Conservation (phyloP, 768 basidiomycete genomes). For the Tricholoma hemisulphureum region DNA sequence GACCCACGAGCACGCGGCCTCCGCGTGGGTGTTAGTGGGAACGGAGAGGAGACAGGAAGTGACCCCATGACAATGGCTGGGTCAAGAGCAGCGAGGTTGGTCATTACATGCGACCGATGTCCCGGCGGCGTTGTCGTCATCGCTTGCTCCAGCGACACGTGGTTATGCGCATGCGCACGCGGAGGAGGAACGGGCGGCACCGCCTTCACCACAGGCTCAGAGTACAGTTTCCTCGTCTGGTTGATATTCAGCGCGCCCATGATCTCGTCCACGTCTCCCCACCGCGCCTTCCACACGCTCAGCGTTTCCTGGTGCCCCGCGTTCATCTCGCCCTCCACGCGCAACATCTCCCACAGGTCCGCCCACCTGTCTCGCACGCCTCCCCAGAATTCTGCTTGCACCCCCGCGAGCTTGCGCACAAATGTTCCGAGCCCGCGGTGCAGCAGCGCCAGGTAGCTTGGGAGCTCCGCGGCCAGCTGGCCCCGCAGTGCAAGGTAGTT, state of each 20-base stretch:
- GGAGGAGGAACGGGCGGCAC: conserved; percentile 1
- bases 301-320: conserved; percentile 68
- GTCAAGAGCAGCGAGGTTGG: conserved; percentile 27
- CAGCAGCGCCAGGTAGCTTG: conserved; percentile 56
- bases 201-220: conserved; percentile 18
- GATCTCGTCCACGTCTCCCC: conserved; percentile 60
- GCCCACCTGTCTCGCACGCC: conserved; percentile 66
- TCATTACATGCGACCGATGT: conserved; percentile 11
- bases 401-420: conserved; percentile 49
- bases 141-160: conserved; percentile 14
- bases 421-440: conserved; percentile 57
- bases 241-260: conserved; percentile 36
- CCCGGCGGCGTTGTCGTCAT: neutral
- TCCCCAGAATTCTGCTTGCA: conserved; percentile 61
- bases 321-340: conserved; percentile 68
- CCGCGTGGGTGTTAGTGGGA: conserved; percentile 22
- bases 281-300: conserved; percentile 68
- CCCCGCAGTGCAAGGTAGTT: conserved; percentile 76
- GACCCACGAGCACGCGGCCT: conserved; percentile 25
- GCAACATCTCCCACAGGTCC: conserved; percentile 83
- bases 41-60: conserved; percentile 29
- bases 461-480: conserved; percentile 71
- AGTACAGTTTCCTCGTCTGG: conserved; percentile 25
- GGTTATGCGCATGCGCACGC: conserved; percentile 1
- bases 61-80: conserved; percentile 15